These are phyloP conservation scores for Fusarium oligoseptatum DNA, from an alignment of 2,329 filamentous ascomycete genomes.

Conservation along the genomic window DNA sequence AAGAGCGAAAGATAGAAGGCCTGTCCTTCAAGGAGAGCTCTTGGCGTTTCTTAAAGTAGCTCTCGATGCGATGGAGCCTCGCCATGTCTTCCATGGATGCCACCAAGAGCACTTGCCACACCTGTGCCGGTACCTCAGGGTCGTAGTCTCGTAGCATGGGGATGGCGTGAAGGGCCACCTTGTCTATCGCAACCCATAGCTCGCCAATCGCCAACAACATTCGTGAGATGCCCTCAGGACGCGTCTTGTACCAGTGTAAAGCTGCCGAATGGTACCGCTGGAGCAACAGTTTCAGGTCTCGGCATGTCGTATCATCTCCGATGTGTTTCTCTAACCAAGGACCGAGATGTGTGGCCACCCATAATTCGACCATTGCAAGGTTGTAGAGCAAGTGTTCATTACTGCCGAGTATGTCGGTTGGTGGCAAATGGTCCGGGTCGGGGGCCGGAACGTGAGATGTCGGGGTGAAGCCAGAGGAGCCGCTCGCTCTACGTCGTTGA, in stretches of 20 bases:
- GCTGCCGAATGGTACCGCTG: conserved; percentile 52
- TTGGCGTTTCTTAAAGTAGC: conserved; percentile 50
- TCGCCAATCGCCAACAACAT: conserved; percentile 70
- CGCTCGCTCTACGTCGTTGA: background rate
- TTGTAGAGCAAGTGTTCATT: conserved; percentile 10
- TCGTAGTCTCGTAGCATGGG: conserved; percentile 61
- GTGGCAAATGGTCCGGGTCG: background rate
- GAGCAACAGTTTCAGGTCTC: conserved; percentile 49
- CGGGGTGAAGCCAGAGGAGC: conserved; percentile 10
- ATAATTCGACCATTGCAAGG: conserved; percentile 61
- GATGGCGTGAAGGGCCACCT: conserved; percentile 53
- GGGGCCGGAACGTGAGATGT: background rate
- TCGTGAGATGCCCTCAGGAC: conserved; percentile 62
- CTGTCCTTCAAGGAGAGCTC: background rate
- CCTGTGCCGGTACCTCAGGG: conserved; percentile 55
- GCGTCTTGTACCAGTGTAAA: conserved; percentile 49
- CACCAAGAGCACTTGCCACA: conserved; percentile 62
- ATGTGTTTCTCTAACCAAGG: conserved; percentile 54
- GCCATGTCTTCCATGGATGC: conserved; percentile 59
- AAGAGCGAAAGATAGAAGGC: conserved; percentile 35
- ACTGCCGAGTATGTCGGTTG: background rate
- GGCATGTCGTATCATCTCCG: conserved; percentile 43
- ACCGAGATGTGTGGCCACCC: conserved; percentile 58
- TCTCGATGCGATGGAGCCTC: conserved; percentile 60
- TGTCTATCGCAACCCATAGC: conserved; percentile 71